A percentile compares a stretch with the other conserved stretches of the same genome.
Evolutionary conservation across 2,329 filamentous ascomycete species (phyloP).

Genomic region (Phoma sp.): DNA sequence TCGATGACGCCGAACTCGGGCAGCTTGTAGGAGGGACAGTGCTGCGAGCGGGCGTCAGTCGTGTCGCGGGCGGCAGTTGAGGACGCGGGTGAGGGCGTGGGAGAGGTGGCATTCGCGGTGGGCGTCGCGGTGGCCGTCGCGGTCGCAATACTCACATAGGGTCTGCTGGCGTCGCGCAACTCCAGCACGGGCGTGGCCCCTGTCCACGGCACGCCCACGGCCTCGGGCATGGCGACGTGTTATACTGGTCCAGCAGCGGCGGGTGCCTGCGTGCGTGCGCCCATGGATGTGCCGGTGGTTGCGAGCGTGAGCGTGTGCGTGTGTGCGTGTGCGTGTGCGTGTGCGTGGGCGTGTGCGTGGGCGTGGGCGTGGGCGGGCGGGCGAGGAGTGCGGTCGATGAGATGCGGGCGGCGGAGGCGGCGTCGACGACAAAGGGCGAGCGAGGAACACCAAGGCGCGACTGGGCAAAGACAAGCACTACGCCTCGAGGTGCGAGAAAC

Average conservation of each 20-base stretch:
- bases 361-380: background rate
- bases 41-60: conserved; percentile 46
- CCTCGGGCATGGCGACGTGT: conserved; percentile 37
- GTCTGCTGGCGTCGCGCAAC: conserved; percentile 36
- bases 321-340: conserved; percentile 23
- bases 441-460: background rate
- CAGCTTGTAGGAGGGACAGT: conserved; percentile 68
- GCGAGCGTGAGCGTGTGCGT: conserved; percentile 19
- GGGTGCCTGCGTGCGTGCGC: conserved; percentile 27
- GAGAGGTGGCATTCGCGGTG: background rate
- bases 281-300: conserved; percentile 37
- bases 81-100: background rate
- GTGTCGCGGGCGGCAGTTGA: background rate
- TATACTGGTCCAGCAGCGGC: conserved; percentile 47
- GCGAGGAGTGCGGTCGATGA: background rate
- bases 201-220: conserved; percentile 21
- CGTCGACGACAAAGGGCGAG: background rate
- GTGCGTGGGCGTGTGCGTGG: conserved; percentile 18
- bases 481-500: background rate
- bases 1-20: conserved; percentile 64
- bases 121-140: background rate
- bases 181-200: conserved; percentile 16
- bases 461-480: background rate
- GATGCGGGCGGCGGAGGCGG: background rate
- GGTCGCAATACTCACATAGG: conserved; percentile 38